Evolutionary conservation across 805 yeast genomes (phyloP).

Genomic region (Cyberlindnera galapagoensis): DNA sequence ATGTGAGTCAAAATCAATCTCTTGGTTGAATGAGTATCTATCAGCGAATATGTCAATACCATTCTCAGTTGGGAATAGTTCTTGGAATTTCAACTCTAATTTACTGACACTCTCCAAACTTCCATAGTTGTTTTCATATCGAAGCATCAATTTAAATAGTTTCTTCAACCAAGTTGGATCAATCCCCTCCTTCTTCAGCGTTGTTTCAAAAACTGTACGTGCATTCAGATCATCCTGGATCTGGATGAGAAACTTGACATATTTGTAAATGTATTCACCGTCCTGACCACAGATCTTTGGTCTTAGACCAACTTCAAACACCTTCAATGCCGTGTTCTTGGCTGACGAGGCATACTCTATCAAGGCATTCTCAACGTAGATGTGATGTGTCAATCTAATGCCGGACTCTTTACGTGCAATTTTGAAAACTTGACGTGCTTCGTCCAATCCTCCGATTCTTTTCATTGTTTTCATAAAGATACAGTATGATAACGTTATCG

Average conservation of each 20-base stretch:
- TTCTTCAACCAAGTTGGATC: conserved; percentile 32
- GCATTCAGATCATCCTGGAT: conserved; percentile 65
- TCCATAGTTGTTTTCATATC: conserved; percentile 64
- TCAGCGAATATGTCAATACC: conserved; percentile 30
- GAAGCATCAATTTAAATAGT: conserved; percentile 52
- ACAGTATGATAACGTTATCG: conserved; percentile 61
- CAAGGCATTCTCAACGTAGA: conserved; percentile 76
- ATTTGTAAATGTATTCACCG: conserved; percentile 59
- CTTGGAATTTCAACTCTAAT: conserved; percentile 60
- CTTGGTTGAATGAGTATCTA: conserved; percentile 28
- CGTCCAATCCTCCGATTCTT: conserved; percentile 58
- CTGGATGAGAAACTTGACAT: conserved; percentile 64
- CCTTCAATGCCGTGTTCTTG: conserved; percentile 57
- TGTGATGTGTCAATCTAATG: conserved; percentile 60
- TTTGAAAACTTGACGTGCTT: conserved; percentile 67
- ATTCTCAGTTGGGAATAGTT: conserved; percentile 57
- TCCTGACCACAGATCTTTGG: conserved; percentile 37
- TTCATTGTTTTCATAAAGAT: conserved; percentile 67
- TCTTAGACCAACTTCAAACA: conserved; percentile 76
- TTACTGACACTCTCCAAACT: conserved; percentile 60
- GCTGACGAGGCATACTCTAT: conserved; percentile 61
- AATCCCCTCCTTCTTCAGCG: conserved; percentile 32
- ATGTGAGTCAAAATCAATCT: conserved; percentile 10
- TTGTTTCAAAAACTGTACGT: conserved; percentile 75
- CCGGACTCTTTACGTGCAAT: conserved; percentile 52